phyloP scores from a whole-genome alignment of 768 basidiomycete genomes.

The Cystofilobasidium capitatum region DNA sequence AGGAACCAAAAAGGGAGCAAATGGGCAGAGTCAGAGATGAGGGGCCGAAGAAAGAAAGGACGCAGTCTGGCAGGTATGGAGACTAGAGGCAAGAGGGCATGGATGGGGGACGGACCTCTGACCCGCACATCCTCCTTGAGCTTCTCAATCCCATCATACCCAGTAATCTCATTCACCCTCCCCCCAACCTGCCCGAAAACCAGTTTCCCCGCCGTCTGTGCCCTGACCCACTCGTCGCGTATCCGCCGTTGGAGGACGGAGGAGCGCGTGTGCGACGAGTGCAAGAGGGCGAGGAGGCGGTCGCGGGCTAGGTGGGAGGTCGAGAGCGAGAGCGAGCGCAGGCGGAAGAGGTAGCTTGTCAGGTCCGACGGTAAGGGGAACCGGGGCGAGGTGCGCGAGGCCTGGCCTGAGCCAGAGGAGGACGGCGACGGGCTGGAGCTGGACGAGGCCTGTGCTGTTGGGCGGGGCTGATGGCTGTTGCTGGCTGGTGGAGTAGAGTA shows the following conservation, averaged over 20 bases:
- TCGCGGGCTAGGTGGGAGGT: neutral
- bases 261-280: too few relatives aligned
- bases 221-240: neutral
- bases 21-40: neutral
- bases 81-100: neutral
- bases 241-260: neutral
- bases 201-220: neutral
- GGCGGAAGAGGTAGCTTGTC: neutral
- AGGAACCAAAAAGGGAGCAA: neutral
- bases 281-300: neutral
- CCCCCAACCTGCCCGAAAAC: slow-evolving; percentile 47
- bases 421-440: too few relatives aligned
- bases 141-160: slow-evolving; percentile 80
- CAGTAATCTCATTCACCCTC: slow-evolving; percentile 76
- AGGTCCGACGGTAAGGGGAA: neutral
- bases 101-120: slow-evolving; percentile 67
- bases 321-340: neutral
- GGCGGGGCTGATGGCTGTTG: too few relatives aligned
- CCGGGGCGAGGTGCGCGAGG: neutral
- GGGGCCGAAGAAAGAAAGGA: neutral
- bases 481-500: too few relatives aligned
- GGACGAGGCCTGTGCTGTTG: too few relatives aligned
- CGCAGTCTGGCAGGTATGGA: neutral
- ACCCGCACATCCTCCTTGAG: slow-evolving; percentile 66
- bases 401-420: too few relatives aligned